Conservation (phyloP, 306 rosid genomes). For the barrel medic (Medicago truncatula) region MtrunA17r5.0-ANR NC_053045.1:59018501-59019000, state of each 20-base stretch:
- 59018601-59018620: neutral
- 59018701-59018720: neutral
- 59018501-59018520: neutral
- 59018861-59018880: constrained; percentile 47
- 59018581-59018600: neutral
- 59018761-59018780: neutral
- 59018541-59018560: neutral
- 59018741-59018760: neutral
- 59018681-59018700: neutral
- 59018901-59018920: constrained; percentile 94
- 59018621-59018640: constrained; percentile 2
- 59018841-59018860: constrained; percentile 12
- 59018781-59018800: neutral
- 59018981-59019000: constrained; percentile 94
- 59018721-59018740: neutral
- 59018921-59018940: constrained; percentile 88
- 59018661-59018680: neutral
- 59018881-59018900: constrained; percentile 98
- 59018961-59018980: constrained; percentile 93
- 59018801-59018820: neutral
- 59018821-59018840: neutral
- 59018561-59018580: neutral
- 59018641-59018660: neutral
- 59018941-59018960: constrained; percentile 84
- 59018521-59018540: neutral